Evolutionary conservation across 768 basidiomycete genomes (phyloP), one percentile per base, ranked within the genome.

Genomic region (Mycena galopus): DNA sequence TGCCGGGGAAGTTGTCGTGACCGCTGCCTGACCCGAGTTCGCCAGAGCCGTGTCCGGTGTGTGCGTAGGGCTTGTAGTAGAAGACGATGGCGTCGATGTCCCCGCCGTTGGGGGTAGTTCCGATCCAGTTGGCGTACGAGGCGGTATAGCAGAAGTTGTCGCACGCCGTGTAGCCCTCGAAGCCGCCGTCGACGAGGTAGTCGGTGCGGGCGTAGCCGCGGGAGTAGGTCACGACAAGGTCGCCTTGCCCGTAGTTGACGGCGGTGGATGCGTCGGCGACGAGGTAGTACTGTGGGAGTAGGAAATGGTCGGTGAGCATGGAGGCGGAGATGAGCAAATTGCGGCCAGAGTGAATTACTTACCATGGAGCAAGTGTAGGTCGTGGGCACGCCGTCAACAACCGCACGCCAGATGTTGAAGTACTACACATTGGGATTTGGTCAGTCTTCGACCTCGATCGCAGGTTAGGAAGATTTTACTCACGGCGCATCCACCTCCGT

Each of bases 361-460:
- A 87, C 87, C 82, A 88, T 84, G 72, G 84, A 84, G 80, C 87
- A 88, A 44, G 85, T 85, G 78, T 88, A 88, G 0, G 86, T 86
- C 3, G 85, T 87, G 0, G 87, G 86, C n/a, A 75, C 70, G 11
- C 85, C 86, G 67, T 84, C 76, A 0, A 87, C 85, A 33, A 88
- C 79, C 16, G 86, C 87, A 39, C 86, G 84, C 87, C 86, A 88
- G 79, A 88, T 88, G 73, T 88, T 88, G 79, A 88, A 87, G 81
- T 83, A 88, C n/a, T n/a, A n/a, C n/a, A n/a, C n/a, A n/a, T n/a
- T n/a, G n/a, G n/a, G n/a, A n/a, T n/a, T n/a, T n/a, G n/a, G n/a
- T n/a, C n/a, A n/a, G n/a, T n/a, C n/a, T n/a, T n/a, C n/a, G n/a
- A n/a, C n/a, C n/a, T n/a, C n/a, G n/a, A n/a, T n/a, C n/a, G n/a